Evolutionary conservation across 2,329 filamentous ascomycete species (phyloP).

Genomic region (Pyrenochaeta sp.): DNA sequence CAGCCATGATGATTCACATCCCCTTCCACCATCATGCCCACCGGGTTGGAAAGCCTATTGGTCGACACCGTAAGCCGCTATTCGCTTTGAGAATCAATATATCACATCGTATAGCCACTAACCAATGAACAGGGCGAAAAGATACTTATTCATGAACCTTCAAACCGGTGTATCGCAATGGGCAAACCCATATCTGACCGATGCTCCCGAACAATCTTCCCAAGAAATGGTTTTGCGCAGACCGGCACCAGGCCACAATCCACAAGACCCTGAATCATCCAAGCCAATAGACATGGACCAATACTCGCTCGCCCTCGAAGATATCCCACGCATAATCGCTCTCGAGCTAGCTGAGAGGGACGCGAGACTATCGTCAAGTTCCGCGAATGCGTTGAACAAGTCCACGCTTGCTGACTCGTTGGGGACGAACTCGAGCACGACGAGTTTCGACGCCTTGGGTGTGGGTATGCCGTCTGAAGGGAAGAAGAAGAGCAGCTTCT

Average conservation of each 20-base stretch:
- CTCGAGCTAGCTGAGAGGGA: too few species aligned
- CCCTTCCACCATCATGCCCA: neutral
- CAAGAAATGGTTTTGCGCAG: neutral
- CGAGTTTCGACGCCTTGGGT: neutral
- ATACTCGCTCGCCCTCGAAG: too few species aligned
- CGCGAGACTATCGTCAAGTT: too few species aligned
- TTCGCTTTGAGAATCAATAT: neutral
- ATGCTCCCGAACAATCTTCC: neutral
- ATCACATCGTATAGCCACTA: neutral
- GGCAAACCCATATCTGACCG: neutral
- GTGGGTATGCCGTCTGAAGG: neutral
- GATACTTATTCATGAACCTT: too few species aligned
- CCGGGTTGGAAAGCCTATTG: constrained; percentile 1
- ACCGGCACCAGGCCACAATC: neutral
- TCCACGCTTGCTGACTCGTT: neutral
- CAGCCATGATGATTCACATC: neutral
- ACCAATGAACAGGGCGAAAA: too few species aligned
- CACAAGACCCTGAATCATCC: neutral
- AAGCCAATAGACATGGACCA: neutral
- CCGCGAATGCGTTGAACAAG: neutral
- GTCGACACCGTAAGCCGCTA: constrained; percentile 1
- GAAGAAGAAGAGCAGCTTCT: neutral
- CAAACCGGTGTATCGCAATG: neutral
- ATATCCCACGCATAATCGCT: too few species aligned
- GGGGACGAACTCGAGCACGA: neutral